Percentiles rank a stretch among this genome's conserved stretches.
Evolutionary conservation across 768 basidiomycete species (phyloP).

Genomic region (Tubosaeta sp.): DNA sequence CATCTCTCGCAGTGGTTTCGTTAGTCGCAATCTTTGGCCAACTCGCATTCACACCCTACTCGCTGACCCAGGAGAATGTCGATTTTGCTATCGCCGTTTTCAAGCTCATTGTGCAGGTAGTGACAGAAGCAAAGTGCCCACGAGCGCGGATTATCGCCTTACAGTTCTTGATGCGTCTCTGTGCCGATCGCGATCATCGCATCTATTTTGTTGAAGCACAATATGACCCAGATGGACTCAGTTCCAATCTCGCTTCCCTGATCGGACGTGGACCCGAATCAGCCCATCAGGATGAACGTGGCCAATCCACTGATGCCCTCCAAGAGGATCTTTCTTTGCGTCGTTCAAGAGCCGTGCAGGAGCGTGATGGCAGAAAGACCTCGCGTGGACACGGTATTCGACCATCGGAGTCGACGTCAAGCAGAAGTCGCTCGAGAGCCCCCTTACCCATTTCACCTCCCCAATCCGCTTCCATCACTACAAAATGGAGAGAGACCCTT

Average conservation of each 20-base stretch:
- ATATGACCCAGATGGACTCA: conserved; percentile 56
- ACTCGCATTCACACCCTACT: conserved; percentile 64
- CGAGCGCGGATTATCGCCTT: conserved; percentile 67
- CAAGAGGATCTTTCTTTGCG: conserved; percentile 33
- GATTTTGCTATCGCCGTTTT: conserved; percentile 54
- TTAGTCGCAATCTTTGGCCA: conserved; percentile 66
- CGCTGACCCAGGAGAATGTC: conserved; percentile 43
- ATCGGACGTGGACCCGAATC: conserved; percentile 48
- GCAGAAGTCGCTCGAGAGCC: conserved; percentile 61
- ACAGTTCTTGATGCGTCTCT: conserved; percentile 83
- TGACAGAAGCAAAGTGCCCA: conserved; percentile 43
- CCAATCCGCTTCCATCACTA: conserved; percentile 17
- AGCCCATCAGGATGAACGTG: conserved; percentile 25
- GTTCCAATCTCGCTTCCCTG: conserved; percentile 55
- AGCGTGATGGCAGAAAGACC: conserved; percentile 46
- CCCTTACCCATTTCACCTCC: conserved; percentile 31
- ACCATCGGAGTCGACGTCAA: conserved; percentile 44
- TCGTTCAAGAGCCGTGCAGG: conserved; percentile 46
- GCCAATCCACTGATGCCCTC: conserved; percentile 16
- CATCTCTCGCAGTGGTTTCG: conserved; percentile 58
- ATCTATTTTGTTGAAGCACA: conserved; percentile 60
- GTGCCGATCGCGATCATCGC: conserved; percentile 87
- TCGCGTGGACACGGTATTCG: conserved; percentile 50
- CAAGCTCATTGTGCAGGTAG: conserved; percentile 44
- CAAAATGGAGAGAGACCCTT: conserved; percentile 43